Conservation (phyloP, 306 rosid species). For the Citrullus colocynthis region DNA sequence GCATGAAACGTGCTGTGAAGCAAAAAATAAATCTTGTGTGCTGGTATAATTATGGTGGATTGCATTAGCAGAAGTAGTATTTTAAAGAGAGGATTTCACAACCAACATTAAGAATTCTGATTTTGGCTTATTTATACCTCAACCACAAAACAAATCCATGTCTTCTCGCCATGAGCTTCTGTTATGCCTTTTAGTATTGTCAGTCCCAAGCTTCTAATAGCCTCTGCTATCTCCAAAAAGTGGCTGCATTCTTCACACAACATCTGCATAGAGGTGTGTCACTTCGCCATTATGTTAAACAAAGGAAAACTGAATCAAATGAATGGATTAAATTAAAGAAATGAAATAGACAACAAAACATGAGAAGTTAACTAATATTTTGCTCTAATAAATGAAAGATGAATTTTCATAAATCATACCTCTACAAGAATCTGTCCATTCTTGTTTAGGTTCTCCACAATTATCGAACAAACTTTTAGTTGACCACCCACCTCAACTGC, state of each 20-base stretch:
- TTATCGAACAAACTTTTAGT: constrained; percentile 71
- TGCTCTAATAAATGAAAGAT: not conserved
- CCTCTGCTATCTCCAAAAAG: constrained; percentile 93
- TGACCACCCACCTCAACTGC: constrained; percentile 94
- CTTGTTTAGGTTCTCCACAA: constrained; percentile 77
- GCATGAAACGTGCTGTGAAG: not conserved
- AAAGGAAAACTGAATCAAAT: not conserved
- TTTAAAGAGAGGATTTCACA: not conserved
- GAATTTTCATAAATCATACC: constrained; percentile 27
- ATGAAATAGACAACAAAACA: not conserved
- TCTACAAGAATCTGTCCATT: constrained; percentile 92
- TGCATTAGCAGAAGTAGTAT: not conserved
- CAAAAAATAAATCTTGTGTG: not conserved
- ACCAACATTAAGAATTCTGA: not conserved
- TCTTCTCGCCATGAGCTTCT: constrained; percentile 68
- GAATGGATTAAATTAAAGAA: not conserved
- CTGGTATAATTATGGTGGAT: not conserved
- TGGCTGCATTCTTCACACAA: constrained; percentile 90
- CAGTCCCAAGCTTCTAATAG: constrained; percentile 73
- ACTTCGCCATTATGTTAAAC: not conserved
- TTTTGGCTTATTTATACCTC: constrained; percentile 41
- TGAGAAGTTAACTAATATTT: not conserved
- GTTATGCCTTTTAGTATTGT: constrained; percentile 70
- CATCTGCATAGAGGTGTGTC: constrained; percentile 40
- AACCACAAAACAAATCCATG: constrained; percentile 84